phyloP scores from a whole-genome alignment of 2,329 filamentous ascomycete species.

The Metarhizium anisopliae region DNA sequence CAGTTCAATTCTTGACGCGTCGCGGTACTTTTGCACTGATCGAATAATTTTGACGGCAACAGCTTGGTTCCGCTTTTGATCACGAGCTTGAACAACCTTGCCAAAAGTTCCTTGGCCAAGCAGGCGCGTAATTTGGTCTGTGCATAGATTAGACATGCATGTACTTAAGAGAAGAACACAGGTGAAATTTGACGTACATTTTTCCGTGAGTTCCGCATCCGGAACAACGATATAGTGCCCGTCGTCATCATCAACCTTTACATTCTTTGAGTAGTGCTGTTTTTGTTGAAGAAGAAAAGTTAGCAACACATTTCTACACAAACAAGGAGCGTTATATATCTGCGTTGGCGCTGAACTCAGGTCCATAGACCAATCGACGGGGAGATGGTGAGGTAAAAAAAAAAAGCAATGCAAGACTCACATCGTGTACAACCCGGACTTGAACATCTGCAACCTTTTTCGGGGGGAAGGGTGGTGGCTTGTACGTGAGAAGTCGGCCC shows the following conservation, averaged over 20 bases:
- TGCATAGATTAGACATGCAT: not conserved
- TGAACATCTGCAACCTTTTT: conserved; percentile 80
- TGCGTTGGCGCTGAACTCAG: not conserved
- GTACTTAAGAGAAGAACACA: not conserved
- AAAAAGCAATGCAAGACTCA: conserved; percentile 30
- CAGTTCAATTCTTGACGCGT: conserved; percentile 90
- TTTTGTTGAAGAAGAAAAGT: conserved; percentile 5
- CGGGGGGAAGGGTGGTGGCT: conserved; percentile 77
- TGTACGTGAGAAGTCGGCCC: conserved; percentile 69
- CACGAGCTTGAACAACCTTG: conserved; percentile 90
- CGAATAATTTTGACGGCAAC: conserved; percentile 98
- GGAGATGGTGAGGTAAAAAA: not conserved
- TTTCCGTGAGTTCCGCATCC: conserved; percentile 74
- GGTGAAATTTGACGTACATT: conserved; percentile 56
- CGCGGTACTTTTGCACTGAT: conserved; percentile 95
- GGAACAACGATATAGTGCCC: conserved; percentile 93
- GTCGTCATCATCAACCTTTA: conserved; percentile 90
- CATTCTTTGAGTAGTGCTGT: conserved; percentile 40
- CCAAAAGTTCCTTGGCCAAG: conserved; percentile 97
- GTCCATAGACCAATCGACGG: not conserved
- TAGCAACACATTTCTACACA: not conserved
- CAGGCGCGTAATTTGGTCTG: conserved; percentile 81
- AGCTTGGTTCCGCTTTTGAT: conserved; percentile 63
- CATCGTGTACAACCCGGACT: conserved; percentile 54
- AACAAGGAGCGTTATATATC: not conserved